A percentile compares a stretch with the other conserved stretches of the same genome.
phyloP scores from a whole-genome alignment of 768 basidiomycete species.

The Sistotremastrum suecicum region DNA sequence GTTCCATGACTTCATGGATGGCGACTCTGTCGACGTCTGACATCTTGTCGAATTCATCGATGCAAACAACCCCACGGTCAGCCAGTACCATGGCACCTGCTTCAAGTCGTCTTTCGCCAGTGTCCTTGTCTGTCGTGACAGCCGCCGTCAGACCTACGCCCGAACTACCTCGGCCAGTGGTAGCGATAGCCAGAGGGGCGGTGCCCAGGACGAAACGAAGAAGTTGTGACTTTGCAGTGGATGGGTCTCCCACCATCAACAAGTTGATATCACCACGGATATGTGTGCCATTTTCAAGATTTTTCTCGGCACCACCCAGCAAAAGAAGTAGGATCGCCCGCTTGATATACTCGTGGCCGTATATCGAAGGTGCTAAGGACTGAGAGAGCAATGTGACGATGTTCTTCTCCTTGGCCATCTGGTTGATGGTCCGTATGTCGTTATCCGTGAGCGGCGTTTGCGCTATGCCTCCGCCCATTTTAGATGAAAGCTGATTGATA shows the following conservation, averaged over 20 bases:
- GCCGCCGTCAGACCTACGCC: constrained; percentile 98
- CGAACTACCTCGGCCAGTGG: constrained; percentile 95
- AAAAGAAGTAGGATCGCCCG: constrained; percentile 84
- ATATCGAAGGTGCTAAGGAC: constrained; percentile 96
- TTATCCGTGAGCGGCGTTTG: constrained; percentile 83
- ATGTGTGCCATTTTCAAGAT: constrained; percentile 92
- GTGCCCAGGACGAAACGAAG: constrained; percentile 92
- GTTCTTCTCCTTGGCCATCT: constrained; percentile 73
- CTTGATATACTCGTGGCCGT: constrained; percentile 93
- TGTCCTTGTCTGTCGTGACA: constrained; percentile 96
- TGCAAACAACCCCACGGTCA: constrained; percentile 96
- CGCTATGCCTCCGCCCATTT: constrained; percentile 89
- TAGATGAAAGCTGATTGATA: constrained; percentile 86
- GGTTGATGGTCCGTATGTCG: constrained; percentile 93
- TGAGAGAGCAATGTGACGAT: constrained; percentile 83
- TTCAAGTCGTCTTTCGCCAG: constrained; percentile 91
- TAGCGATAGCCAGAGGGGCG: constrained; percentile 94
- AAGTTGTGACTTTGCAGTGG: constrained; percentile 95
- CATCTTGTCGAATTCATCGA: constrained; percentile 99
- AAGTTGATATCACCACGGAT: constrained; percentile 99
- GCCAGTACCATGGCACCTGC: constrained; percentile 99
- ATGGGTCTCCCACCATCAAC: constrained; percentile 98
- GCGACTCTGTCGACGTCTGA: constrained; percentile 97
- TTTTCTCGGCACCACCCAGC: constrained; percentile 96
- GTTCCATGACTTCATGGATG: constrained; percentile 99